Evolutionary conservation across 495 filamentous ascomycete genomes (phyloP).

Genomic region (Rostrohypoxylon terebratum): DNA sequence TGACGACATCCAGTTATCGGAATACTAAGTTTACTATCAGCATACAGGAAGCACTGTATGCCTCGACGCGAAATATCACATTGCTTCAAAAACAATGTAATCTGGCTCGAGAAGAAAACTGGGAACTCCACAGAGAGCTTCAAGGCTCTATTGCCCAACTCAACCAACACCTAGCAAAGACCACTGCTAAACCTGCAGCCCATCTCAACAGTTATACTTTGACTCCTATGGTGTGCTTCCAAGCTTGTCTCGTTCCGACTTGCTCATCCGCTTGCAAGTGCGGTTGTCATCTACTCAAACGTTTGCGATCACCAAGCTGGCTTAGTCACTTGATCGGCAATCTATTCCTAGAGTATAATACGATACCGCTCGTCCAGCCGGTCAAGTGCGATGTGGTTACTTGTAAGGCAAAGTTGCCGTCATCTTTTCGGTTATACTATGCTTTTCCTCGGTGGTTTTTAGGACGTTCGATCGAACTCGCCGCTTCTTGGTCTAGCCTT

Average conservation of each 20-base stretch:
- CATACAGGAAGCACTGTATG: background rate
- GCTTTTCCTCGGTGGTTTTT: background rate
- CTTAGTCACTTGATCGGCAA: background rate
- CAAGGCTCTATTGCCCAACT: background rate
- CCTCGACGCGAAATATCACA: background rate
- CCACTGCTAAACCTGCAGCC: background rate
- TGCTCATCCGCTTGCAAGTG: background rate
- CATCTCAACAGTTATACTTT: background rate
- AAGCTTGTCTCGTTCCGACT: background rate
- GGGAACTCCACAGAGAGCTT: background rate
- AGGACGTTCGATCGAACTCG: background rate
- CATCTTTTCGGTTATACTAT: background rate
- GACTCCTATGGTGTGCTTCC: background rate
- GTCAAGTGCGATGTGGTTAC: background rate
- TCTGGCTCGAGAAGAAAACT: background rate
- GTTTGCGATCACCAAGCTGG: background rate
- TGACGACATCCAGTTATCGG: background rate
- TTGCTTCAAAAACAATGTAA: background rate
- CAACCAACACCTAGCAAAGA: background rate
- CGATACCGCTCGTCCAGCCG: background rate
- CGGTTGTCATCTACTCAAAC: background rate
- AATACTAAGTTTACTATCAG: background rate
- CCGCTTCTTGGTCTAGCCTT: background rate
- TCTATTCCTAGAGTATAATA: background rate
- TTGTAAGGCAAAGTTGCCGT: background rate